Evolutionary conservation across 352 stramenopile genomes (phyloP).

Genomic region (Phytophthora multivora): DNA sequence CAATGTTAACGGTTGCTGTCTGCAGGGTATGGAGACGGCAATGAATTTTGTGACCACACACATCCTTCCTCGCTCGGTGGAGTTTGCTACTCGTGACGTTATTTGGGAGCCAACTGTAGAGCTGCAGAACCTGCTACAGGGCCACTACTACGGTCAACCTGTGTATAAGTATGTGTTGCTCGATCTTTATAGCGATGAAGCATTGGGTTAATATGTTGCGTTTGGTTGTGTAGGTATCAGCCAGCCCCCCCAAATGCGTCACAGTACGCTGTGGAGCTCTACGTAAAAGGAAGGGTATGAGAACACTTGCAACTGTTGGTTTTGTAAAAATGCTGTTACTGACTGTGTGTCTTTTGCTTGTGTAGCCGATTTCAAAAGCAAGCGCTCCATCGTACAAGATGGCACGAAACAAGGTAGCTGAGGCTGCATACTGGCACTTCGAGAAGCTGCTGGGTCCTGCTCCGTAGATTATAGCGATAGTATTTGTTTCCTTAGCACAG

Average conservation of each 20-base stretch:
- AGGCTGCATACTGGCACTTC: conserved; percentile 58
- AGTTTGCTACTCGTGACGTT: conserved; percentile 55
- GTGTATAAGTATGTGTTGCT: conserved; percentile 54
- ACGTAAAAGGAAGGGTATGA: conserved; percentile 72
- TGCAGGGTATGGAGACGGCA: conserved; percentile 63
- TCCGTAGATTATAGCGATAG: conserved; percentile 8
- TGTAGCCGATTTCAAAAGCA: conserved; percentile 51
- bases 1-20: background rate
- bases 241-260: conserved; percentile 50
- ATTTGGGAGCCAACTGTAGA: conserved; percentile 66
- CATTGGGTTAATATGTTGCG: background rate
- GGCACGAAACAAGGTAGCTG: conserved; percentile 56
- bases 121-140: conserved; percentile 74
- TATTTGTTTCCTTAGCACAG: no score
- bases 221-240: conserved; percentile 47
- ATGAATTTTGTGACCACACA: conserved; percentile 68
- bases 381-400: conserved; percentile 63
- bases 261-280: conserved; percentile 56
- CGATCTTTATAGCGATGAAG: conserved; percentile 3
- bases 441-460: conserved; percentile 29
- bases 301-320: background rate
- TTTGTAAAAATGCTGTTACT: background rate
- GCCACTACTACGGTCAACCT: conserved; percentile 64
- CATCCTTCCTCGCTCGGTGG: conserved; percentile 61
- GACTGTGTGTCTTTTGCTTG: background rate